Evolutionary conservation across 2,329 filamentous ascomycete genomes (phyloP).

Genomic region (Clonostachys sp.): DNA sequence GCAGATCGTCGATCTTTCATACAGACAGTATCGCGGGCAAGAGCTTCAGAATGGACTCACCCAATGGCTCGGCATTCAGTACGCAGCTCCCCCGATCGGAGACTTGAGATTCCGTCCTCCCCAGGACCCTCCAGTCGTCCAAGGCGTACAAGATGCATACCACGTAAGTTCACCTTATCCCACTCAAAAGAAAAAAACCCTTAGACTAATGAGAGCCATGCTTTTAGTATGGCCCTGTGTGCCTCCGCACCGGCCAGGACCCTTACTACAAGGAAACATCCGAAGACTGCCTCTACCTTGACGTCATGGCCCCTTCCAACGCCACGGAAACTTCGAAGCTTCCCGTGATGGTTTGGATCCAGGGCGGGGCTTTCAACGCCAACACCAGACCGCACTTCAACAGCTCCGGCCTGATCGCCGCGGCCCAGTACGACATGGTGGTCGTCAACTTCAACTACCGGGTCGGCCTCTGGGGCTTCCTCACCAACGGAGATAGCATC

Average conservation of each 20-base stretch:
- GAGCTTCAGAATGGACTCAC: slow-evolving; percentile 46
- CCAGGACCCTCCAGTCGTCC: slow-evolving; percentile 47
- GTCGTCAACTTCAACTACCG: slow-evolving; percentile 75
- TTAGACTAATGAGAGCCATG: not conserved
- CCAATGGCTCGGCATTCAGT: slow-evolving; percentile 73
- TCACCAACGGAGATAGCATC: slow-evolving; percentile 52
- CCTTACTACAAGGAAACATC: slow-evolving; percentile 21
- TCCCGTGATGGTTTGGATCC: slow-evolving; percentile 57
- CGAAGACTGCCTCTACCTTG: slow-evolving; percentile 68
- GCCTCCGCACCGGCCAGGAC: slow-evolving; percentile 19
- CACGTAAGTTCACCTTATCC: slow-evolving; percentile 29
- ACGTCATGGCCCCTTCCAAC: slow-evolving; percentile 55
- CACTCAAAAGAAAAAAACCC: not conserved
- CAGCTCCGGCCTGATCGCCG: slow-evolving; percentile 52
- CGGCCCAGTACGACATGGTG: slow-evolving; percentile 56
- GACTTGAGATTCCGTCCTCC: slow-evolving; percentile 64
- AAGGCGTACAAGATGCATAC: slow-evolving; percentile 46
- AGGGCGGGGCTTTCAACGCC: slow-evolving; percentile 57
- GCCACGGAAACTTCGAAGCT: slow-evolving; percentile 44
- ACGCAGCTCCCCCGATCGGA: slow-evolving; percentile 65
- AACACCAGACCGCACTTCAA: slow-evolving; percentile 49
- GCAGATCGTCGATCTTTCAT: too few relatives aligned
- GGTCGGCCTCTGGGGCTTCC: slow-evolving; percentile 69
- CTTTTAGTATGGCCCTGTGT: slow-evolving; percentile 14
- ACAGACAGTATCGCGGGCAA: too few relatives aligned